Evolutionary conservation across 192 early-diverging fungal species (phyloP).

Genomic region (Linnemannia zychae): DNA sequence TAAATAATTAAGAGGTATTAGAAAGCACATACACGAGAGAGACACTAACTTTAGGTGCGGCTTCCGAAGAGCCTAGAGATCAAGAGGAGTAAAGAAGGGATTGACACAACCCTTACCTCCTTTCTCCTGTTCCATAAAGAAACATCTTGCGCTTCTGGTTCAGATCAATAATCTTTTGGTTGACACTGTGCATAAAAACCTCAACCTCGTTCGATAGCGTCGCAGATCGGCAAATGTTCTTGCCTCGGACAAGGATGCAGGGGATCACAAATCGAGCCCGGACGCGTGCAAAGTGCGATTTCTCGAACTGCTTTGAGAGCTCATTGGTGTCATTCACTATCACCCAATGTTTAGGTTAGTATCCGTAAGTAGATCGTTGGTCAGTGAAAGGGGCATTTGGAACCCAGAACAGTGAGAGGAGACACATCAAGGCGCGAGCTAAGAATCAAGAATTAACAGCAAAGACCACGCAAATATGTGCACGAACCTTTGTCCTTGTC

Average conservation of each 20-base stretch:
- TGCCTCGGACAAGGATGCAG: conserved; percentile 49
- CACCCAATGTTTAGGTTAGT: not conserved
- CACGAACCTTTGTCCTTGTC: conserved; percentile 52
- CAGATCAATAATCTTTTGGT: conserved; percentile 52
- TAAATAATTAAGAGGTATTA: not conserved
- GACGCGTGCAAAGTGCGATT: conserved; percentile 57
- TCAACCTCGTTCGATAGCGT: conserved; percentile 57
- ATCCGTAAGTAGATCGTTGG: conserved; percentile 9
- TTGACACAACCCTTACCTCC: conserved; percentile 18
- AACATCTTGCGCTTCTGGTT: conserved; percentile 55
- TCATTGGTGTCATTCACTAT: conserved; percentile 52
- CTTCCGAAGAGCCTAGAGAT: not conserved
- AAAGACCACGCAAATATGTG: not conserved
- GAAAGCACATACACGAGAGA: not conserved
- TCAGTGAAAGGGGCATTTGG: not conserved
- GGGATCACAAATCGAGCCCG: conserved; percentile 56
- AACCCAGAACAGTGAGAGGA: not conserved
- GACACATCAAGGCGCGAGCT: not conserved
- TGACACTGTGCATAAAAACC: conserved; percentile 51
- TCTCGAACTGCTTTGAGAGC: conserved; percentile 52
- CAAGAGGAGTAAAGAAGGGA: too few relatives aligned
- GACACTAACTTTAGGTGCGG: not conserved
- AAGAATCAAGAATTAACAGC: too few relatives aligned
- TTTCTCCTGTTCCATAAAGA: conserved; percentile 50
- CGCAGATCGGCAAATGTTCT: conserved; percentile 55